phyloP scores from a whole-genome alignment of 2,329 filamentous ascomycete species.

The Stemphylium lycopersici region DNA sequence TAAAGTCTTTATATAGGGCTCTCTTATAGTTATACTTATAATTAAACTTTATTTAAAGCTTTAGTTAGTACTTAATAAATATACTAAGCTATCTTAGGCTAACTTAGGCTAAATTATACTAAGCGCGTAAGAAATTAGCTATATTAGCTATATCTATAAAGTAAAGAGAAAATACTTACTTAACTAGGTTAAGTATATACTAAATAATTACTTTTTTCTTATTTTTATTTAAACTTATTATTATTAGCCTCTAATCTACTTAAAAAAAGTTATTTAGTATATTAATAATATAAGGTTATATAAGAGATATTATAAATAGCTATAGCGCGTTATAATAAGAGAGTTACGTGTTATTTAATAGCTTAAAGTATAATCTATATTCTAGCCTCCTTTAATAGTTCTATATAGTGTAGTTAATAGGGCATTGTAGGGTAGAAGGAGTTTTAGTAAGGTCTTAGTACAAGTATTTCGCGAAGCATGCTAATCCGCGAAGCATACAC shows the following conservation, averaged over 20 bases:
- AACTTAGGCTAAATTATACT: background rate
- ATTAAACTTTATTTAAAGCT: constrained; percentile 16
- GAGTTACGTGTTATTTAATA: too few relatives aligned
- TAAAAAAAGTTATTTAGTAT: background rate
- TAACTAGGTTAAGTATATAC: background rate
- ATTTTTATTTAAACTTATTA: background rate
- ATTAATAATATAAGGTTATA: background rate
- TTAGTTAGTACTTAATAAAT: background rate
- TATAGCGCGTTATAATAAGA: background rate
- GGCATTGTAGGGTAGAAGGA: too few relatives aligned
- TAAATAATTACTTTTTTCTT: background rate
- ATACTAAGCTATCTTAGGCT: background rate
- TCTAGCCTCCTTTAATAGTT: too few relatives aligned
- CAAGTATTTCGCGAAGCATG: too few relatives aligned
- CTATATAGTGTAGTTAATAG: too few relatives aligned
- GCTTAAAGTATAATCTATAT: too few relatives aligned
- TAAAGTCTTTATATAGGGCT: too few relatives aligned
- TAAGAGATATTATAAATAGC: background rate
- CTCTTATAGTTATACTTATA: too few relatives aligned
- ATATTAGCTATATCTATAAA: background rate
- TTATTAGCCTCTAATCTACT: background rate
- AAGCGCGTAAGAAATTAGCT: background rate
- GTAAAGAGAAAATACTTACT: background rate
- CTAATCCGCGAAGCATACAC: too few relatives aligned
- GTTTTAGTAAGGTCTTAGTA: too few relatives aligned